phyloP scores from a whole-genome alignment of 352 stramenopile genomes.

The Phytophthora cactorum region DNA sequence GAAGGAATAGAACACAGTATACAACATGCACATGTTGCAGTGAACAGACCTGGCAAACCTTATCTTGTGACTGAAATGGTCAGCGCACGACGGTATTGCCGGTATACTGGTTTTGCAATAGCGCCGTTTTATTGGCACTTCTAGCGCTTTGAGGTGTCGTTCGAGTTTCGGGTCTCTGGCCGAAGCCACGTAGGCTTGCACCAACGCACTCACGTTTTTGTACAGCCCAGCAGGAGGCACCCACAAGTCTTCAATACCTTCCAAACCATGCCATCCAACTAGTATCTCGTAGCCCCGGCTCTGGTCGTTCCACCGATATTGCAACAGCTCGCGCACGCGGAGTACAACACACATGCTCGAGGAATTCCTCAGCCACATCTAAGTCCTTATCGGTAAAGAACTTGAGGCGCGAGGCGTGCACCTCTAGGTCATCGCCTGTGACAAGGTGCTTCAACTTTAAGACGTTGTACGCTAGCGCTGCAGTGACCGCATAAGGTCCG shows the following conservation, averaged over 20 bases:
- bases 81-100: no score
- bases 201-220: slow-evolving; percentile 21
- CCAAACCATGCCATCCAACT: slow-evolving; percentile 21
- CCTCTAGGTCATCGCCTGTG: not conserved
- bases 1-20: no score
- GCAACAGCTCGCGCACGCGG: not conserved
- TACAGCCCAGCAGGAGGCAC: slow-evolving; percentile 16
- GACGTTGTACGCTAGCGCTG: not conserved
- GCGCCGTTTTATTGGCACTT: no score
- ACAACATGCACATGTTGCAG: no score
- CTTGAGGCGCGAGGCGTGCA: not conserved
- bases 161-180: slow-evolving; percentile 6
- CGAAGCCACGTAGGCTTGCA: slow-evolving; percentile 14
- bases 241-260: slow-evolving; percentile 28
- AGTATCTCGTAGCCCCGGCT: slow-evolving; percentile 12
- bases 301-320: slow-evolving; percentile 18
- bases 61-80: no score
- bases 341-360: slow-evolving; percentile 13
- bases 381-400: not conserved
- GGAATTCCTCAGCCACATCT: not conserved
- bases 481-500: slow-evolving; percentile 2
- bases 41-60: no score
- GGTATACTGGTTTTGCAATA: no score
- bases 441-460: not conserved
- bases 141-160: no score